phyloP scores from a whole-genome alignment of 2,329 filamentous ascomycete genomes.

The Pestalotiopsis sp. region DNA sequence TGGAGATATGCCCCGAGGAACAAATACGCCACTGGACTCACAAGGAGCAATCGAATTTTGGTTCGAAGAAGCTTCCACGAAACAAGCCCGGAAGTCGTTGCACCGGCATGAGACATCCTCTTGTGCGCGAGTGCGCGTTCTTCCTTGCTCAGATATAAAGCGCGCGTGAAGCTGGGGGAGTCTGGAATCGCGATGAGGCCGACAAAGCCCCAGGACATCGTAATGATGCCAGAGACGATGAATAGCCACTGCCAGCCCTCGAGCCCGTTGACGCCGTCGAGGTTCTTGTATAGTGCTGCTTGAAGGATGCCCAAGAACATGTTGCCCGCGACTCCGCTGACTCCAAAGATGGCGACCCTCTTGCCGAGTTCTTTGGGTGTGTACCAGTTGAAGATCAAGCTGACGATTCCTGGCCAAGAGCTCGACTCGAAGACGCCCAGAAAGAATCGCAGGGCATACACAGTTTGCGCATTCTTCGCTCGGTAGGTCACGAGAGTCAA shows the following conservation, averaged over 20 bases:
- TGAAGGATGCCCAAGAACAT: constrained; percentile 48
- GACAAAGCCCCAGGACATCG: constrained; percentile 40
- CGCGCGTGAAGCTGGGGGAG: constrained; percentile 24
- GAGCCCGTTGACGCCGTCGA: constrained; percentile 5
- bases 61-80: constrained; percentile 13
- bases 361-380: constrained; percentile 44
- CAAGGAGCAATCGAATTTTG: constrained; percentile 18
- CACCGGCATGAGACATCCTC: constrained; percentile 17
- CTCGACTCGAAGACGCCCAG: constrained; percentile 34
- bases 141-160: constrained; percentile 18
- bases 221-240: constrained; percentile 38
- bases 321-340: constrained; percentile 43
- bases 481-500: constrained; percentile 15
- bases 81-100: constrained; percentile 20
- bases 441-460: constrained; percentile 45
- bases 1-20: constrained; percentile 25
- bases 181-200: constrained; percentile 40
- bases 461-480: constrained; percentile 36
- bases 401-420: constrained; percentile 33
- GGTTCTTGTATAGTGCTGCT: constrained; percentile 42
- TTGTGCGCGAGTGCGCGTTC: constrained; percentile 18
- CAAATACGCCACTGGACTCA: constrained; percentile 22
- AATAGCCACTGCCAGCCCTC: constrained; percentile 8
- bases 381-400: constrained; percentile 60
- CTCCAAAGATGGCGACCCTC: constrained; percentile 44